These are phyloP conservation scores for Umbelopsis isabellina DNA, from an alignment of 192 early-diverging fungal species.

Conservation along the genomic window DNA sequence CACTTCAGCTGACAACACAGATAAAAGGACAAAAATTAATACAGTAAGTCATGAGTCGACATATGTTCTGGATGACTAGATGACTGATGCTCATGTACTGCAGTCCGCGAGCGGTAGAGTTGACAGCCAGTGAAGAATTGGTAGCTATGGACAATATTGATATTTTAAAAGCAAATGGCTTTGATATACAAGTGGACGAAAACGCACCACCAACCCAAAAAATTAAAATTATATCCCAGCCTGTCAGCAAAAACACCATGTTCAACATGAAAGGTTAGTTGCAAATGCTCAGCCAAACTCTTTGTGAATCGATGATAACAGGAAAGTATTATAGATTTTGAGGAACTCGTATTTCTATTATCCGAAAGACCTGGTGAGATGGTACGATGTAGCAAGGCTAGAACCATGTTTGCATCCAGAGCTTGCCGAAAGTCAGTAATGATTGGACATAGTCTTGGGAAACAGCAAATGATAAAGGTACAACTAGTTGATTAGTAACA, in stretches of 20 bases:
- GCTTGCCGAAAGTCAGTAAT: slow-evolving; percentile 91
- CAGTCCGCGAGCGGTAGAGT: slow-evolving; percentile 66
- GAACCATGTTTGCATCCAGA: slow-evolving; percentile 82
- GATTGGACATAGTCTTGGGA: slow-evolving; percentile 85
- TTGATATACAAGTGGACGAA: slow-evolving; percentile 69
- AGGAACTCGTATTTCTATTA: slow-evolving; percentile 68
- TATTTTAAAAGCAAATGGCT: slow-evolving; percentile 81
- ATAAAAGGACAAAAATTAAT: slow-evolving; percentile 74
- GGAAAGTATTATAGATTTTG: slow-evolving; percentile 55
- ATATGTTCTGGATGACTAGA: background rate
- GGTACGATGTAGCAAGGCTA: slow-evolving; percentile 70
- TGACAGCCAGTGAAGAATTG: slow-evolving; percentile 80
- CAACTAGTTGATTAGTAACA: slow-evolving; percentile 5
- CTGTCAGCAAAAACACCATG: slow-evolving; percentile 70
- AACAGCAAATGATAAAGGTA: slow-evolving; percentile 71
- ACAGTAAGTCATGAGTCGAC: slow-evolving; percentile 38
- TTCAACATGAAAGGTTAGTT: slow-evolving; percentile 68
- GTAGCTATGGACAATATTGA: slow-evolving; percentile 75
- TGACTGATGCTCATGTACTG: slow-evolving; percentile 23
- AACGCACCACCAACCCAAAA: slow-evolving; percentile 61
- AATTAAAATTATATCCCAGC: slow-evolving; percentile 71
- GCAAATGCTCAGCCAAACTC: background rate
- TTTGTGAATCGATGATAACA: background rate
- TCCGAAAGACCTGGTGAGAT: slow-evolving; percentile 53
- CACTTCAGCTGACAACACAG: slow-evolving; percentile 61